These are phyloP conservation scores for Curvularia verruculosa DNA, from an alignment of 2,329 filamentous ascomycete species.

Conservation along the genomic window DNA sequence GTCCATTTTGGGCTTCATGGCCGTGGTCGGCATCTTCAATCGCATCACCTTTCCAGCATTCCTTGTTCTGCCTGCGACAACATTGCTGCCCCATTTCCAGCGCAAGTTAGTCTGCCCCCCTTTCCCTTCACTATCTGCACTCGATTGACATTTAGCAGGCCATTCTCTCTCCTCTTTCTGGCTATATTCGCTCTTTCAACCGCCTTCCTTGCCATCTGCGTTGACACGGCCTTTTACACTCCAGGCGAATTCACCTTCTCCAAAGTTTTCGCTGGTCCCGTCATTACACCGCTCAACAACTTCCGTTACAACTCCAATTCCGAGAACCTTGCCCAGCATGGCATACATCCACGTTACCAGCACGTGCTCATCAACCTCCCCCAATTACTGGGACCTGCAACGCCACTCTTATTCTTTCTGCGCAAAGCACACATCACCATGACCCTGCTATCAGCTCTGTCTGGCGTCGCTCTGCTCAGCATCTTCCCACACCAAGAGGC, in stretches of 20 bases:
- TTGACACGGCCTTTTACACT: conserved; percentile 85
- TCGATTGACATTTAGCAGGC: conserved; percentile 49
- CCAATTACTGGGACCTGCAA: conserved; percentile 59
- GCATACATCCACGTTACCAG: conserved; percentile 60
- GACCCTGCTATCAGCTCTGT: conserved; percentile 74
- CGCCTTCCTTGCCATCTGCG: conserved; percentile 72
- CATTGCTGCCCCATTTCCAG: conserved; percentile 82
- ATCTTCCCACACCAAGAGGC: conserved; percentile 81
- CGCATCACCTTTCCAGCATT: conserved; percentile 97
- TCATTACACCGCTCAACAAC: conserved; percentile 61
- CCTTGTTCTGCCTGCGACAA: conserved; percentile 79
- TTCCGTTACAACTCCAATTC: conserved; percentile 58
- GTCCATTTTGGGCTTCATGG: conserved; percentile 77
- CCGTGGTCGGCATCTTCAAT: conserved; percentile 90
- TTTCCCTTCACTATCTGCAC: neutral
- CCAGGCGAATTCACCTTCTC: conserved; percentile 67
- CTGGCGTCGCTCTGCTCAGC: conserved; percentile 72
- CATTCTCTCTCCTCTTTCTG: conserved; percentile 66
- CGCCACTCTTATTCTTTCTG: conserved; percentile 57
- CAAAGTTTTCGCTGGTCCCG: conserved; percentile 62
- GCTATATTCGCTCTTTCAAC: conserved; percentile 70
- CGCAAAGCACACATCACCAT: conserved; percentile 58
- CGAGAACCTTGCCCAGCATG: conserved; percentile 59
- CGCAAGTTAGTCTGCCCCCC: conserved; percentile 66
- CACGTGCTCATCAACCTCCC: conserved; percentile 59